Conservation (phyloP, 2,329 filamentous ascomycete species). For the Cladophialophora yegresii region DNA sequence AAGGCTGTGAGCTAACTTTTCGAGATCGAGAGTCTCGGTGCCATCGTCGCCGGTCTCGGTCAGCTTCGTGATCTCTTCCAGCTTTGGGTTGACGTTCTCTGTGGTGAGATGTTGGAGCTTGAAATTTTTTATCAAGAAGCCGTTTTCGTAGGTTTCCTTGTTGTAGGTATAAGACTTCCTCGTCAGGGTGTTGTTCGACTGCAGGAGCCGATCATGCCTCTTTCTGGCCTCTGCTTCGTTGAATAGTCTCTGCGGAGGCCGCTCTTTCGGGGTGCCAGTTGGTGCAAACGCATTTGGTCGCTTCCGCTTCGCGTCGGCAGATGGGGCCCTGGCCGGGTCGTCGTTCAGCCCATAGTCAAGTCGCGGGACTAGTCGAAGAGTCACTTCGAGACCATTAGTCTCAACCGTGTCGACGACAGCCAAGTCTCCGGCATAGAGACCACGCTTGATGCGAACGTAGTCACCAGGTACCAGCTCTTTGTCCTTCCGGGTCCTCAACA, state of each 20-base stretch:
- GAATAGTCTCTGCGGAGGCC: constrained; percentile 86
- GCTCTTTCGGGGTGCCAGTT: constrained; percentile 57
- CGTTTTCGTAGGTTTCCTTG: constrained; percentile 86
- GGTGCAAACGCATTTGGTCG: constrained; percentile 57
- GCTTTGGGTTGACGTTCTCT: constrained; percentile 85
- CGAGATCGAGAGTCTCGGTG: constrained; percentile 88
- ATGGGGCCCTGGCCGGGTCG: constrained; percentile 56
- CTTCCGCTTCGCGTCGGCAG: constrained; percentile 72
- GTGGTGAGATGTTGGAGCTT: constrained; percentile 83
- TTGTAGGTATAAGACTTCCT: constrained; percentile 80
- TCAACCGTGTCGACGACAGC: constrained; percentile 91
- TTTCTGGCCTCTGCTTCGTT: constrained; percentile 92
- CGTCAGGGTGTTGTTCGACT: constrained; percentile 52
- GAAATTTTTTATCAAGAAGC: constrained; percentile 91
- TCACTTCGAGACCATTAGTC: constrained; percentile 85
- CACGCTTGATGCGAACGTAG: constrained; percentile 83
- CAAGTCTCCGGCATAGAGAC: constrained; percentile 83
- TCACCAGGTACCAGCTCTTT: constrained; percentile 81
- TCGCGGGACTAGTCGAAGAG: constrained; percentile 83
- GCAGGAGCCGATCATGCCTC: constrained; percentile 68
- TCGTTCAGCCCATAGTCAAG: constrained; percentile 90
- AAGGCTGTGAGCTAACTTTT: constrained; percentile 83
- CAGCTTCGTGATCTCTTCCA: constrained; percentile 96
- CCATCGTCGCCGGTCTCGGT: constrained; percentile 86
- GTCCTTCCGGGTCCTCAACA: constrained; percentile 86